phyloP scores from a whole-genome alignment of 129 eudicot genomes.

The Silybum marianum region DNA sequence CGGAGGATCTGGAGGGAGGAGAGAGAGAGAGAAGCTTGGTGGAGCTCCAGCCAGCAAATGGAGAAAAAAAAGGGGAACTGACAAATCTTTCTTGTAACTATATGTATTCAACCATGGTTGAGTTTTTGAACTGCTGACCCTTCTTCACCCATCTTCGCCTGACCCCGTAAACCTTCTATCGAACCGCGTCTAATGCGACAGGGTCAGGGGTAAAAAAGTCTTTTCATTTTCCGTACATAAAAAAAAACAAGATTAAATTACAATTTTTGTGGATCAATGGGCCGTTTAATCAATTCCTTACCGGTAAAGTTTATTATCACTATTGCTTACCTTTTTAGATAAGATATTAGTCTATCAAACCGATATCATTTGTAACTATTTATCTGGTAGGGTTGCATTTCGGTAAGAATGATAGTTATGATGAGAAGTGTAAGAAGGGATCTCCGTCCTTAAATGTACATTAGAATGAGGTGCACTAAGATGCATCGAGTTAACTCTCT shows the following conservation, averaged over 20 bases:
- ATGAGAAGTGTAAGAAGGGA: too few relatives aligned
- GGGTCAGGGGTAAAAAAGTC: not conserved
- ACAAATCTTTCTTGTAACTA: constrained; percentile 10
- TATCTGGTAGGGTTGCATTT: too few relatives aligned
- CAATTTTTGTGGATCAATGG: not conserved
- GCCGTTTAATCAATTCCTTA: too few relatives aligned
- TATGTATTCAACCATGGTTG: constrained; percentile 37
- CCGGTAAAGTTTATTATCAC: too few relatives aligned
- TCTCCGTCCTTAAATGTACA: too few relatives aligned
- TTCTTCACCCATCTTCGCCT: not conserved
- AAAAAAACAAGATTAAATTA: not conserved
- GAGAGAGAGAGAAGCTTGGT: constrained; percentile 22
- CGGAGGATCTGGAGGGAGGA: constrained; percentile 38
- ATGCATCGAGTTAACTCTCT: too few relatives aligned
- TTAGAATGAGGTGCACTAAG: too few relatives aligned
- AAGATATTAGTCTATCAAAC: too few relatives aligned
- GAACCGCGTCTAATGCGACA: constrained; percentile 1
- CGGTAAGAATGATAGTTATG: too few relatives aligned
- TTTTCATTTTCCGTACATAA: not conserved
- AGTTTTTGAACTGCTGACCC: constrained; percentile 22
- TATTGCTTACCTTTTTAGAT: too few relatives aligned
- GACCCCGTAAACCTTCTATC: not conserved
- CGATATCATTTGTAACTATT: too few relatives aligned
- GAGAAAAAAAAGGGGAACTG: constrained; percentile 13
- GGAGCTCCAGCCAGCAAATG: constrained; percentile 47